These are phyloP conservation scores for Ramularia endophylla DNA, from an alignment of 2,329 filamentous ascomycete genomes.

Conservation along the genomic window DNA sequence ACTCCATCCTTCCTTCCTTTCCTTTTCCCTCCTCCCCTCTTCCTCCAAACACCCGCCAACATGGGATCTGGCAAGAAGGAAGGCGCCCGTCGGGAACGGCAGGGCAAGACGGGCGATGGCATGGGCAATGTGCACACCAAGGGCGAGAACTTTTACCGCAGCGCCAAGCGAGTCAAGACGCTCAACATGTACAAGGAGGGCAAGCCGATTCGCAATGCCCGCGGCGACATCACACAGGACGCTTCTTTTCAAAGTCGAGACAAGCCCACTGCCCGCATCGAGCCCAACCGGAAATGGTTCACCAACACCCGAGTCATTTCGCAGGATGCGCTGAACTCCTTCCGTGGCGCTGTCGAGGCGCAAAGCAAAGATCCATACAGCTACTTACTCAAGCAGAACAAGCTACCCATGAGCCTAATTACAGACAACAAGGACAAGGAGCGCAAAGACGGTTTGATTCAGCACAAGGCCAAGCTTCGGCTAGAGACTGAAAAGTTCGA, in stretches of 20 bases:
- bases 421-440: slow-evolving; percentile 62
- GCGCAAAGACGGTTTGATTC: slow-evolving; percentile 71
- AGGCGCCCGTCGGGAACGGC: slow-evolving; percentile 69
- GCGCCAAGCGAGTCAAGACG: slow-evolving; percentile 80
- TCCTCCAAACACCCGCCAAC: slow-evolving; percentile 23
- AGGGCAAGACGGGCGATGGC: slow-evolving; percentile 79
- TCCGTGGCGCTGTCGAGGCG: slow-evolving; percentile 87
- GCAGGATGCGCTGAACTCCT: slow-evolving; percentile 78
- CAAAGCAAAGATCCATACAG: slow-evolving; percentile 86
- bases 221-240: slow-evolving; percentile 77
- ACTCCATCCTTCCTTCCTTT: not conserved
- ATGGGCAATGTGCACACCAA: slow-evolving; percentile 89
- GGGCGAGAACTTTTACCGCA: slow-evolving; percentile 95
- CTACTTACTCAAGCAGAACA: slow-evolving; percentile 94
- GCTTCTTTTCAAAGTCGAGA: slow-evolving; percentile 80
- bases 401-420: slow-evolving; percentile 93
- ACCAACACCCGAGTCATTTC: slow-evolving; percentile 87
- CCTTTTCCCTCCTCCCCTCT: slow-evolving; percentile 4
- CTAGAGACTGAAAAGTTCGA: slow-evolving; percentile 81
- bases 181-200: slow-evolving; percentile 90
- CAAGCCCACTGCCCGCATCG: slow-evolving; percentile 74
- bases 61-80: slow-evolving; percentile 97
- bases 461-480: slow-evolving; percentile 90
- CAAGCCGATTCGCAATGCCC: slow-evolving; percentile 72
- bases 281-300: slow-evolving; percentile 98